Evolutionary conservation across 441 rosid genomes (phyloP).

Genomic region (Heliophila coronopifolia): DNA sequence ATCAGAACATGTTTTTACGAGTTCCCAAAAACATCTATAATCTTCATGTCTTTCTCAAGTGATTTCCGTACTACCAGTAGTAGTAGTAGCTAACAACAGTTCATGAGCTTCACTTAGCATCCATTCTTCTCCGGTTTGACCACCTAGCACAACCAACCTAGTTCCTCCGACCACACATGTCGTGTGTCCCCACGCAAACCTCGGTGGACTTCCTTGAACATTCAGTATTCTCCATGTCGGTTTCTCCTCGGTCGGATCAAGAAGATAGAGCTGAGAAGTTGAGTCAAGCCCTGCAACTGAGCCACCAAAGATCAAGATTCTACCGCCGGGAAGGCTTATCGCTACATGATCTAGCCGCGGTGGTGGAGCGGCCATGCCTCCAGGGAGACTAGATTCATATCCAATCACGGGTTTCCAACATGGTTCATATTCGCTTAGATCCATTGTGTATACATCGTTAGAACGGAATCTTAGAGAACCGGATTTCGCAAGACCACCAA

Average conservation of each 20-base stretch:
- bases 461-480: constrained; percentile 86
- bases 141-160: constrained; percentile 80
- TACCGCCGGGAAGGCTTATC: constrained; percentile 77
- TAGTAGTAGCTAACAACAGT: constrained; percentile 56
- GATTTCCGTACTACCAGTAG: constrained; percentile 6
- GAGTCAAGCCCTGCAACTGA: constrained; percentile 93
- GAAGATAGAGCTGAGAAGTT: constrained; percentile 79
- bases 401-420: constrained; percentile 80
- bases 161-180: constrained; percentile 97
- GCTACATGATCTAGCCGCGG: constrained; percentile 96
- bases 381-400: constrained; percentile 52
- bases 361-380: constrained; percentile 69
- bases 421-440: constrained; percentile 81
- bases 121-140: constrained; percentile 97
- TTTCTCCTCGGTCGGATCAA: constrained; percentile 85
- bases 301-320: constrained; percentile 88
- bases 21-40: no score
- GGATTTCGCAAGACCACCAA: constrained; percentile 84
- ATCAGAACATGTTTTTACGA: constrained; percentile 8
- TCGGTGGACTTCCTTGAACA: constrained; percentile 77
- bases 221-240: constrained; percentile 89
- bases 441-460: constrained; percentile 91
- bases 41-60: constrained; percentile 21
- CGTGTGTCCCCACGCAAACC: constrained; percentile 97
- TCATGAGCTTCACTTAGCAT: constrained; percentile 88